These are phyloP conservation scores for Fraxinus angustifolia DNA, from an alignment of 305 asterid genomes.

Conservation along the genomic window DNA sequence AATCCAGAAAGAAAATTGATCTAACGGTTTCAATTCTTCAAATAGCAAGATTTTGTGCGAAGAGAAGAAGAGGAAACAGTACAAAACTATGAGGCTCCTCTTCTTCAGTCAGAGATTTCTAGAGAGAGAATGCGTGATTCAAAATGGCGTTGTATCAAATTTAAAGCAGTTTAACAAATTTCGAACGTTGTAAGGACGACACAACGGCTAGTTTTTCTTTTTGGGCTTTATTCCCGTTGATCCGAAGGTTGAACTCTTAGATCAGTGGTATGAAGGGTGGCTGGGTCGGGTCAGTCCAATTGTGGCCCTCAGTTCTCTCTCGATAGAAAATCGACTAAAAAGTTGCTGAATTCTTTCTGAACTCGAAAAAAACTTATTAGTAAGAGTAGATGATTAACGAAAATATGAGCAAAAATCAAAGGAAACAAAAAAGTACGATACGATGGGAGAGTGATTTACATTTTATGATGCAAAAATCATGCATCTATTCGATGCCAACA, in stretches of 20 bases:
- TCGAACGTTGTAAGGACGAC: slow-evolving; percentile 31
- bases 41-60: slow-evolving; percentile 21
- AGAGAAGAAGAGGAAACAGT: slow-evolving; percentile 28
- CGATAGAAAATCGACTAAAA: not conserved
- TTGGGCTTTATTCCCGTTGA: not conserved
- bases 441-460: not conserved
- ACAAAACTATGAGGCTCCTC: not conserved
- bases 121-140: slow-evolving; percentile 8
- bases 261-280: too few species aligned
- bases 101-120: not conserved
- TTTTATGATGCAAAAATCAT: not conserved
- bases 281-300: not conserved
- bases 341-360: not conserved
- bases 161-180: slow-evolving; percentile 25
- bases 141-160: not conserved
- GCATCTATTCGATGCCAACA: not conserved
- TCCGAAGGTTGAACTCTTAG: not conserved
- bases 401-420: not conserved
- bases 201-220: slow-evolving; percentile 36
- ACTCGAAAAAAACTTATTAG: not conserved
- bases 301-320: not conserved
- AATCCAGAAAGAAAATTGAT: not conserved
- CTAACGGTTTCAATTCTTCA: not conserved
- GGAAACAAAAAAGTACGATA: not conserved
- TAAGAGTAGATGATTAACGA: not conserved